These are phyloP conservation scores for Volvox africanus DNA, from an alignment of 139 green algal species.

Conservation along the genomic window DNA sequence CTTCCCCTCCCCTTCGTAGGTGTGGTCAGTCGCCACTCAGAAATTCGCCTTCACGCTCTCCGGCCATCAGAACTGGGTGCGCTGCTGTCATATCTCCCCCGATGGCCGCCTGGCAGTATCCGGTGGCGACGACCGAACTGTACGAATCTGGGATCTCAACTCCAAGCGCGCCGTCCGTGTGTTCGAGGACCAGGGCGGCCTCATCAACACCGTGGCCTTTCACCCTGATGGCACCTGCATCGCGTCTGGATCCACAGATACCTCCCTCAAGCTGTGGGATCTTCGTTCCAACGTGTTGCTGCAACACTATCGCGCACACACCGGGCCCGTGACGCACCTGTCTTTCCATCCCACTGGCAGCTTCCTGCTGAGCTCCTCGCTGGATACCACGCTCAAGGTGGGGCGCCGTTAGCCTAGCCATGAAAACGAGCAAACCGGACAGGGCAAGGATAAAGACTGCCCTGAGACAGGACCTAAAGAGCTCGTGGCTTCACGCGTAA, in stretches of 20 bases:
- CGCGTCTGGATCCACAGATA: slow-evolving; percentile 74
- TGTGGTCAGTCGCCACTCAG: slow-evolving; percentile 86
- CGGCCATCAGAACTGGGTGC: slow-evolving; percentile 93
- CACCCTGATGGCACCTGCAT: slow-evolving; percentile 91
- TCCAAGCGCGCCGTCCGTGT: slow-evolving; percentile 59
- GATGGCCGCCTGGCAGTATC: slow-evolving; percentile 85
- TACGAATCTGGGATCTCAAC: slow-evolving; percentile 84
- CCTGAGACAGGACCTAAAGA: too few relatives aligned
- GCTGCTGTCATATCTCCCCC: slow-evolving; percentile 77
- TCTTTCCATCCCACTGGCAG: slow-evolving; percentile 83
- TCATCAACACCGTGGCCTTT: slow-evolving; percentile 80
- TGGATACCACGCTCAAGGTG: slow-evolving; percentile 89
- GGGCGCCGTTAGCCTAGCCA: neutral
- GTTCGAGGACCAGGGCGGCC: slow-evolving; percentile 52
- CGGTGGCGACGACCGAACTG: slow-evolving; percentile 87
- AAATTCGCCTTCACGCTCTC: slow-evolving; percentile 85
- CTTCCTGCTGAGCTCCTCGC: slow-evolving; percentile 85
- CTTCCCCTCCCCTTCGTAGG: slow-evolving; percentile 52
- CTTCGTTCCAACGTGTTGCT: slow-evolving; percentile 78
- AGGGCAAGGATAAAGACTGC: too few relatives aligned
- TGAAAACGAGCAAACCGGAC: too few relatives aligned
- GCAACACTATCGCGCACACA: slow-evolving; percentile 86
- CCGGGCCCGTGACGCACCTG: slow-evolving; percentile 77
- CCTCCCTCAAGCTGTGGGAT: slow-evolving; percentile 84
- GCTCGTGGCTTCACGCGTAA: too few relatives aligned